Evolutionary conservation across 768 basidiomycete species (phyloP), one percentile per base, ranked within the genome.

Genomic region (Amanita pseudoporphyria): DNA sequence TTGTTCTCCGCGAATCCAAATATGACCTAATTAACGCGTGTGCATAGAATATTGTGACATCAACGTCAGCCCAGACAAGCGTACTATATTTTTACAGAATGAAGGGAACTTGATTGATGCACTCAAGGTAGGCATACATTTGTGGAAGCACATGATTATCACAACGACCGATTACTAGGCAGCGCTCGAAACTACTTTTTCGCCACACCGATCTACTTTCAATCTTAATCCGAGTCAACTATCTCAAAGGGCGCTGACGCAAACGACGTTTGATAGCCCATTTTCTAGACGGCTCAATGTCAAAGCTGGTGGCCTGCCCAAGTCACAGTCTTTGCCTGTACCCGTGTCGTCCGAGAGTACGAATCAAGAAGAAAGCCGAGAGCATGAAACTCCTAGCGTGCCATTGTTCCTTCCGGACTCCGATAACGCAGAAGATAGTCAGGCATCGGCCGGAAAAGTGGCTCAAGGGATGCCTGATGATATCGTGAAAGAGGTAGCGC

Each of bases 21-120:
- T 47, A 10, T 9, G 28, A 21, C 7, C 28, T 24, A 31, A 28
- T 18, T 16, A 22, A 12, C 13, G 26, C 19, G 10, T 16, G 6
- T 19, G 13, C 47, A 5, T 54, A 93, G 90, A 82, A 50, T 70
- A 79, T 0, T 88, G 81, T 58, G 96, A 99, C 60, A 81, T 99
- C 59, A 99, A 99, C 53, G 87, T 98, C 52, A 89, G 83, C 53
- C 95, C 96, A 0, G 96, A 98, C 68, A 99, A 98, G 60, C 77
- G 95, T n/a, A 94, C 91, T 0, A 86, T 98, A 32, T 82, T 96
- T 45, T 59, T 99, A 9, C 92, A 97, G 57, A 83, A 83, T 61
- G 95, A 99, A 62, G 73, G 71, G 9, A 85, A 84, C 53, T 66
- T 99, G 14, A 73, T 98, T 0, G 66, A 77, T 2, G 79, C 82